Conservation (phyloP, 495 filamentous ascomycete species). For the Rhypophila decipiens region DNA sequence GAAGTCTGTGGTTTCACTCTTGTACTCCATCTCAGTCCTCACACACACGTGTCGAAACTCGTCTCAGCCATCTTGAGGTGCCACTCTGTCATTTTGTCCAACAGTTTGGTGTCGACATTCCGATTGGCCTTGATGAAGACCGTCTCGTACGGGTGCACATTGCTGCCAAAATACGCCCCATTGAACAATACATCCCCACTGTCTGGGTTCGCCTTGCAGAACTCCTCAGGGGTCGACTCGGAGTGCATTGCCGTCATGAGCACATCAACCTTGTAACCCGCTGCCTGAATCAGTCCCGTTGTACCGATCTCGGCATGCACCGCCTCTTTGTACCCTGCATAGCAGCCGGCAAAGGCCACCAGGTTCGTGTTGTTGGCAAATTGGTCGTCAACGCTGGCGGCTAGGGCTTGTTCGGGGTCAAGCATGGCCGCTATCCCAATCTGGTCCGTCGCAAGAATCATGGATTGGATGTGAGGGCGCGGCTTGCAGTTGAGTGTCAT, state of each 20-base stretch:
- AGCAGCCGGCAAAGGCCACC: conserved; percentile 17
- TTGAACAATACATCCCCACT: conserved; percentile 11
- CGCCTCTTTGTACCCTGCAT: conserved; percentile 8
- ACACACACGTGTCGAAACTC: background rate
- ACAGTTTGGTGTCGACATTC: conserved; percentile 11
- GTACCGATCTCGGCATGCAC: conserved; percentile 21
- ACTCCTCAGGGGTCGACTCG: background rate
- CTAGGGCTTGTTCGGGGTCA: conserved; percentile 5
- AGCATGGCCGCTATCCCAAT: conserved; percentile 26
- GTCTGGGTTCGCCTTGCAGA: background rate
- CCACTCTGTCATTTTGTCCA: conserved; percentile 17
- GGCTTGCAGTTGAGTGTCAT: conserved; percentile 26
- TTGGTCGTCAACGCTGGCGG: conserved; percentile 5
- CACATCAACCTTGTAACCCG: conserved; percentile 27
- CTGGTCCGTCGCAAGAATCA: conserved; percentile 31
- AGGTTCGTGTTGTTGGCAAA: conserved; percentile 4
- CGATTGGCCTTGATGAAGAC: conserved; percentile 25
- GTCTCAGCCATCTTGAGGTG: background rate
- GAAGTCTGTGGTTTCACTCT: background rate
- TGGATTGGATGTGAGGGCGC: conserved; percentile 26
- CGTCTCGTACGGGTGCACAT: conserved; percentile 29
- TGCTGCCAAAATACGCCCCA: conserved; percentile 14
- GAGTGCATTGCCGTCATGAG: conserved; percentile 23
- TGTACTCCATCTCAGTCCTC: too few relatives aligned
- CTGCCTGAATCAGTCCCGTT: conserved; percentile 15